Evolutionary conservation across 139 green algal genomes (phyloP).

Genomic region (Axilococcus clingmanii): DNA sequence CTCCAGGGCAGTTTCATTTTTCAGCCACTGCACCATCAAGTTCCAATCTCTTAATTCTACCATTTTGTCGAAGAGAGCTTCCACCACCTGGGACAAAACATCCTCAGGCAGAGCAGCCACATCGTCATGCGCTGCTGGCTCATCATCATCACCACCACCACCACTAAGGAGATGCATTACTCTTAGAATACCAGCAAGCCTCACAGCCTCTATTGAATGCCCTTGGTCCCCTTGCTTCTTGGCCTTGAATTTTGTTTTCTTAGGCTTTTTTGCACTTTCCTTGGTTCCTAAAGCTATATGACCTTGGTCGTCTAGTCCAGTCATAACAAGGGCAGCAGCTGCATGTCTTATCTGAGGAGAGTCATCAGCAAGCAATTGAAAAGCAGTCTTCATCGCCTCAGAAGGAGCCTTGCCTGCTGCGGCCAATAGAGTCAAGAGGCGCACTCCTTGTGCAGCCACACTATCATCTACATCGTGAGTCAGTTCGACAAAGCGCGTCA

Average conservation of each 20-base stretch:
- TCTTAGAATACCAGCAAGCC: slow-evolving; percentile 43
- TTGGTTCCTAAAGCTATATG: slow-evolving; percentile 2
- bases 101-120: slow-evolving; percentile 8
- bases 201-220: slow-evolving; percentile 12
- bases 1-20: slow-evolving; percentile 22
- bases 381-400: slow-evolving; percentile 20
- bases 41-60: slow-evolving; percentile 32
- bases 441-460: slow-evolving; percentile 58
- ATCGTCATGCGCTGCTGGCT: slow-evolving; percentile 6
- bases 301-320: slow-evolving; percentile 43
- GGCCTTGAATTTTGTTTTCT: slow-evolving; percentile 1
- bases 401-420: slow-evolving; percentile 20
- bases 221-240: neutral
- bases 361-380: slow-evolving; percentile 46
- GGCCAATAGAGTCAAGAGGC: slow-evolving; percentile 49
- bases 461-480: slow-evolving; percentile 66
- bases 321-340: slow-evolving; percentile 48
- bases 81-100: slow-evolving; percentile 33
- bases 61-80: slow-evolving; percentile 15
- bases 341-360: slow-evolving; percentile 36
- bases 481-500: slow-evolving; percentile 67
- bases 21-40: slow-evolving; percentile 25
- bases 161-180: slow-evolving; percentile 2
- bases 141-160: neutral
- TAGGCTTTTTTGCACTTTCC: neutral